Base-by-base conservation (phyloP, 2,329 filamentous ascomycete species). In the Cordyceps fumosorosea region DNA sequence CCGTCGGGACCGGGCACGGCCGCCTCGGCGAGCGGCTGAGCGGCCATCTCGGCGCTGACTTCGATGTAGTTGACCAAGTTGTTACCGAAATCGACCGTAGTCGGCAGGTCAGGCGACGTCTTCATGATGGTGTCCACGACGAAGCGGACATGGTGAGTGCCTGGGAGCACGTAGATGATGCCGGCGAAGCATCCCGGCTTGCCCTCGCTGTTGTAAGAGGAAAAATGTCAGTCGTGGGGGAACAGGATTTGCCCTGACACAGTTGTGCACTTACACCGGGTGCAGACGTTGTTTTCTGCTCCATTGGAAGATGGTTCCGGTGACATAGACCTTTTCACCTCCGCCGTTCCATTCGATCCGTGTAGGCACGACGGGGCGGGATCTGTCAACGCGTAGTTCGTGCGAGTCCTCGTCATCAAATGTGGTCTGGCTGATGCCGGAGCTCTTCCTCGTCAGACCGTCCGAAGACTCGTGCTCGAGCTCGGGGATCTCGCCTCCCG, bases 21-120 rank as follows among this genome's bases (percentile, higher is more conserved):
- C 26, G 67, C 68, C 34, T 68, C 65, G 54, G 74, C 66, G 24
- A 69, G 66, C n/a, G 65, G 69, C 29, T 73, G 71, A 12, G 80
- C 79, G 34, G 87, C 76, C 70, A 93, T 89, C 62, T 92, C 88
- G 42, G 90, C 86, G 69, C 84, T 90, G 65, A 98, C 90, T 78
- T 99, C 95, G 71, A 99, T 91, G 73, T 98, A 99, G 77, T 99
- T 99, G 76, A 99, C 93, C 20, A 99, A 81, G 72, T 96, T 96
- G 77, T 98, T 98, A 66, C 92, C 96, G 74, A 96, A 97, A 74
- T 99, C 95, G 63, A 99, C 95, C 1, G 95, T 96, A 0, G 95
- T 98, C 16, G 95, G 93, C 61, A 97, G 81, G 66, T 89, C 86
- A 64, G 90, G 87, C 18, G 91, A 95, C 16, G 92, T 95, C 72